phyloP scores from a whole-genome alignment of 129 eudicot genomes.

The Saussurea involucrata region DNA sequence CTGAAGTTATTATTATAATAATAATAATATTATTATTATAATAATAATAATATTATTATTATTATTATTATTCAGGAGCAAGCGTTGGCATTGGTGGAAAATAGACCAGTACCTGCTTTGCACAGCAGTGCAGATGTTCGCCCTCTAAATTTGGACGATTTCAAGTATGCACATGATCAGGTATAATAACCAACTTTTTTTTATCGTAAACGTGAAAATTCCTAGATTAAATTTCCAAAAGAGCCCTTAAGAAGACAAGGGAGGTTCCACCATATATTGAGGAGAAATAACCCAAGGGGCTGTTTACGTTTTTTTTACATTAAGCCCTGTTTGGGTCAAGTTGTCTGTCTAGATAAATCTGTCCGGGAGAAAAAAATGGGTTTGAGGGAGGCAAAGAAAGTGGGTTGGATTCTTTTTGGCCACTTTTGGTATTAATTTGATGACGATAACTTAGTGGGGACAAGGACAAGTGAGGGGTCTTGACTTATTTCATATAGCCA shows the following conservation, averaged over 20 bases:
- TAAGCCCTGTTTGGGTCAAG: too few species aligned
- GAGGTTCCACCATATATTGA: not conserved
- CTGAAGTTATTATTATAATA: not conserved
- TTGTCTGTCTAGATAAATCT: too few species aligned
- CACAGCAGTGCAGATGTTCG: slow-evolving; percentile 77
- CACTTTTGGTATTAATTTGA: too few species aligned
- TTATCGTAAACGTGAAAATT: not conserved
- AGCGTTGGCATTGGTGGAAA: slow-evolving; percentile 74
- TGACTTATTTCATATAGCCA: too few species aligned
- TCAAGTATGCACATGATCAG: slow-evolving; percentile 92
- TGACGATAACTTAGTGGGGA: too few species aligned
- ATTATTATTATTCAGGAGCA: slow-evolving; percentile 52
- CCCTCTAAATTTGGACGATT: slow-evolving; percentile 70
- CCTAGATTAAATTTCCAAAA: not conserved
- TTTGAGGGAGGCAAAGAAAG: too few species aligned
- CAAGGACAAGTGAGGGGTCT: too few species aligned
- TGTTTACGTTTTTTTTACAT: too few species aligned
- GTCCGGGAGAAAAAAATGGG: too few species aligned
- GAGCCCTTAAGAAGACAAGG: not conserved
- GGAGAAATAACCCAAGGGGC: not conserved
- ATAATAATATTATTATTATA: too few species aligned
- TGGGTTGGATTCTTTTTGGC: too few species aligned
- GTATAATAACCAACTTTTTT: slow-evolving; percentile 19
- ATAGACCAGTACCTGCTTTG: slow-evolving; percentile 58
- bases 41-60: too few species aligned